Percentiles rank a stretch among this genome's conserved stretches.
These are phyloP conservation scores for Phytophthora syringae DNA, from an alignment of 352 stramenopile genomes.

Conservation along the genomic window DNA sequence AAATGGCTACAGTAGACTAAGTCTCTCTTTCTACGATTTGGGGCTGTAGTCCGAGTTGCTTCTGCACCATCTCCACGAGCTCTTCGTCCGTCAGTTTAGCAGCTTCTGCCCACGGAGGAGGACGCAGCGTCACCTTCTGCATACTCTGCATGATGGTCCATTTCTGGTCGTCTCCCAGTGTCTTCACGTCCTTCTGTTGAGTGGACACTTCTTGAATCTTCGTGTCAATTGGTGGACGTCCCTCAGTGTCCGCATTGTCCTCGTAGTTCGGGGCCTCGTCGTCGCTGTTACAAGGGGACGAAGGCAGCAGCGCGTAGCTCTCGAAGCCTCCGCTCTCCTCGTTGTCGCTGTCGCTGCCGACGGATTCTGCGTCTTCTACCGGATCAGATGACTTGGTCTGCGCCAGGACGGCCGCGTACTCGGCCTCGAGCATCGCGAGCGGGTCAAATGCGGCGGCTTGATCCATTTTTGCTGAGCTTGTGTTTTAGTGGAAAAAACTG, in stretches of 20 bases:
- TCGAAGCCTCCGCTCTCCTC: constrained; percentile 36
- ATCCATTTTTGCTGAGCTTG: constrained; percentile 32
- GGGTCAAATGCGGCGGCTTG: constrained; percentile 46
- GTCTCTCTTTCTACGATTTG: too few relatives aligned
- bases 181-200: constrained; percentile 3
- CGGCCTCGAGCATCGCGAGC: constrained; percentile 59
- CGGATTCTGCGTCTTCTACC: constrained; percentile 24
- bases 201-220: background rate
- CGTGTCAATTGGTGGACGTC: background rate
- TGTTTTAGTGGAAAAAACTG: background rate
- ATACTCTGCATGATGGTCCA: constrained; percentile 62
- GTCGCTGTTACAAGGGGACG: constrained; percentile 39
- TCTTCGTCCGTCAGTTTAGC: constrained; percentile 58
- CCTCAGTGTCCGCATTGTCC: constrained; percentile 16
- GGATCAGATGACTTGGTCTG: constrained; percentile 31
- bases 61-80: constrained; percentile 57
- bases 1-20: too few relatives aligned
- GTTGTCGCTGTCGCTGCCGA: constrained; percentile 20
- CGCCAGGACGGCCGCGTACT: constrained; percentile 67
- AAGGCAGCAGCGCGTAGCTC: constrained; percentile 40
- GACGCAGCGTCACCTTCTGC: constrained; percentile 50
- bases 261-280: constrained; percentile 18
- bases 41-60: constrained; percentile 32
- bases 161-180: constrained; percentile 43
- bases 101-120: constrained; percentile 54